Conservation (phyloP, 2,329 filamentous ascomycete genomes). For the Zasmidium citrigriseum region DNA sequence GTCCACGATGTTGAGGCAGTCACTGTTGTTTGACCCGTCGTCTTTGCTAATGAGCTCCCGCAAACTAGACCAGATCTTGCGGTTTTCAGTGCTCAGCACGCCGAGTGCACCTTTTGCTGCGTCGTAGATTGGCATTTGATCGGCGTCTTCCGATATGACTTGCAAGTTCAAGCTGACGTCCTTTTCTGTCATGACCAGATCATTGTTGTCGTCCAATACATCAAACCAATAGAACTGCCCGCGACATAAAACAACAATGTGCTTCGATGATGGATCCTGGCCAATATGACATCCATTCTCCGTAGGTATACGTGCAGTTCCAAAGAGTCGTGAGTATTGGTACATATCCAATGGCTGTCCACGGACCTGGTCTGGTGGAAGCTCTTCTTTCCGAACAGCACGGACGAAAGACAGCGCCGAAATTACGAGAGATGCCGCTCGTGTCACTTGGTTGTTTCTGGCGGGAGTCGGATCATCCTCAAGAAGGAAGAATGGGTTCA, state of each 20-base stretch:
- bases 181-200: conserved; percentile 95
- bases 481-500: conserved; percentile 96
- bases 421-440: conserved; percentile 86
- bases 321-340: conserved; percentile 93
- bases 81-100: conserved; percentile 92
- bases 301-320: conserved; percentile 90
- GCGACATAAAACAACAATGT: conserved; percentile 88
- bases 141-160: conserved; percentile 87
- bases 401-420: conserved; percentile 91
- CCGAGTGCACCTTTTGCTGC: conserved; percentile 93
- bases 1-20: conserved; percentile 94
- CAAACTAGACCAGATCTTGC: conserved; percentile 91
- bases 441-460: conserved; percentile 92
- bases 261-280: conserved; percentile 89
- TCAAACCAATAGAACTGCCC: conserved; percentile 99
- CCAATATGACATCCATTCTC: conserved; percentile 94
- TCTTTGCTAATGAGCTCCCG: conserved; percentile 85
- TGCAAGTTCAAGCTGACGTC: conserved; percentile 89
- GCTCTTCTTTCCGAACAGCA: conserved; percentile 87
- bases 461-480: conserved; percentile 97
- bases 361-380: conserved; percentile 82
- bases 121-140: conserved; percentile 85
- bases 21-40: conserved; percentile 87
- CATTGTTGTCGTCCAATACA: conserved; percentile 88
- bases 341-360: conserved; percentile 95